Evolutionary conservation across 306 rosid genomes (phyloP).

Genomic region (Ormosia semicastrata): DNA sequence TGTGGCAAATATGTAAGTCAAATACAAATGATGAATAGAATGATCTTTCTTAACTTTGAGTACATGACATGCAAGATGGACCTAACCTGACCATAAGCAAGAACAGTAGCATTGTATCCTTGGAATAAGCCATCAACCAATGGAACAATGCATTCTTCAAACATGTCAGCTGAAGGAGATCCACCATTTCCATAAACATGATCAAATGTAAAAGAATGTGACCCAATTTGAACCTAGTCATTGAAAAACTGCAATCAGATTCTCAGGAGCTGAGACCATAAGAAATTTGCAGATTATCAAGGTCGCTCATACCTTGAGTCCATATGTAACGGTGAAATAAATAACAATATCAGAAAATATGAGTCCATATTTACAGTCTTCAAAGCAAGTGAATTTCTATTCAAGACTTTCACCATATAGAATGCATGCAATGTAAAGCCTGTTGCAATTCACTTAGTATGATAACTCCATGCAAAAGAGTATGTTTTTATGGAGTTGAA

Average conservation of each 20-base stretch:
- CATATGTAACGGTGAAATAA: not conserved
- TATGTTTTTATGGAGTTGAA: not conserved
- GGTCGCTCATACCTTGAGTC: not conserved
- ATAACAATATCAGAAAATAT: not conserved
- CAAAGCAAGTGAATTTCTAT: slow-evolving; percentile 5
- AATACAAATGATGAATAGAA: slow-evolving; percentile 21
- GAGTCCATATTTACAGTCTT: not conserved
- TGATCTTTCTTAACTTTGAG: slow-evolving; percentile 21
- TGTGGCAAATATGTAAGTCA: slow-evolving; percentile 37
- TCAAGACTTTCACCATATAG: not conserved
- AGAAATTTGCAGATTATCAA: slow-evolving; percentile 20
- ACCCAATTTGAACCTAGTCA: slow-evolving; percentile 72
- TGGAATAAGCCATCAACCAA: slow-evolving; percentile 80
- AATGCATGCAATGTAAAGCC: not conserved
- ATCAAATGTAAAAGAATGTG: slow-evolving; percentile 85
- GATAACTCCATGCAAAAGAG: not conserved
- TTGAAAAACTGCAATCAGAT: slow-evolving; percentile 29
- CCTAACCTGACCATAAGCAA: slow-evolving; percentile 88
- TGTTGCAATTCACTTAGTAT: not conserved
- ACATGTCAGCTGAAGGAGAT: slow-evolving; percentile 64
- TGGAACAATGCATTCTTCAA: slow-evolving; percentile 73
- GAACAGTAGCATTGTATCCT: slow-evolving; percentile 86
- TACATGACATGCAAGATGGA: slow-evolving; percentile 3
- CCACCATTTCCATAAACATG: slow-evolving; percentile 70
- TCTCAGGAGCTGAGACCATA: slow-evolving; percentile 8